A percentile compares a stretch with the other conserved stretches of the same genome.
Evolutionary conservation across 805 yeast genomes (phyloP).

Genomic region (Nadsonia fulvescens): DNA sequence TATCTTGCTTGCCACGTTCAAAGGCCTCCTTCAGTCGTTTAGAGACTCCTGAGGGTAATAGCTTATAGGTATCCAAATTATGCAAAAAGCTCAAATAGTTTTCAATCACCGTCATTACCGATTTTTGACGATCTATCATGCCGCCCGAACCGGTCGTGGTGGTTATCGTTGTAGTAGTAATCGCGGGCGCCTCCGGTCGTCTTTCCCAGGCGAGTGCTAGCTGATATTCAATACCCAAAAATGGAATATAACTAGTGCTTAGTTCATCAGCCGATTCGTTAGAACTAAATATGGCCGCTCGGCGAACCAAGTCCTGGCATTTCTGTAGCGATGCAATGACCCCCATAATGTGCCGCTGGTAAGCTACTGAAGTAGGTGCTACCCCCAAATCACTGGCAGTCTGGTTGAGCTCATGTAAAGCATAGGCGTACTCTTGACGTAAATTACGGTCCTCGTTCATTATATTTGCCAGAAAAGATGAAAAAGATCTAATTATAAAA

Average conservation of each 20-base stretch:
- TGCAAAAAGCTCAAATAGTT: slow-evolving; percentile 13
- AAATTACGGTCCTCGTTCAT: too few species aligned
- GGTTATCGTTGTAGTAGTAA: too few species aligned
- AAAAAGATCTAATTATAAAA: too few species aligned
- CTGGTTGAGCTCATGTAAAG: too few species aligned
- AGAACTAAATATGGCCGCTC: slow-evolving; percentile 44
- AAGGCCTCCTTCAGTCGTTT: slow-evolving; percentile 6
- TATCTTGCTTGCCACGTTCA: slow-evolving; percentile 1
- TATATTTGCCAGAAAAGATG: too few species aligned
- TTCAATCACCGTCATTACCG: slow-evolving; percentile 9
- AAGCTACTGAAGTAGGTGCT: too few species aligned
- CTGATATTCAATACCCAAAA: slow-evolving; percentile 39
- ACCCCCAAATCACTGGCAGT: too few species aligned
- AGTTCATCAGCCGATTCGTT: slow-evolving; percentile 62
- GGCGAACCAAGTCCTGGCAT: slow-evolving; percentile 26
- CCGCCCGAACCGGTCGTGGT: too few species aligned
- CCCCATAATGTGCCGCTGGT: too few species aligned
- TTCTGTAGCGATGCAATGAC: too few species aligned
- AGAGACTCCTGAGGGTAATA: slow-evolving; percentile 9
- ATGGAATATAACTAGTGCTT: slow-evolving; percentile 42
- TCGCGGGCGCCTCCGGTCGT: too few species aligned
- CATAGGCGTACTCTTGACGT: too few species aligned
- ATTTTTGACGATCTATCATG: slow-evolving; percentile 9
- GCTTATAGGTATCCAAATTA: slow-evolving; percentile 10
- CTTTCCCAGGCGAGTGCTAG: slow-evolving; percentile 27